Evolutionary conservation across 441 rosid species (phyloP).

Genomic region (Caryocar brasiliense): DNA sequence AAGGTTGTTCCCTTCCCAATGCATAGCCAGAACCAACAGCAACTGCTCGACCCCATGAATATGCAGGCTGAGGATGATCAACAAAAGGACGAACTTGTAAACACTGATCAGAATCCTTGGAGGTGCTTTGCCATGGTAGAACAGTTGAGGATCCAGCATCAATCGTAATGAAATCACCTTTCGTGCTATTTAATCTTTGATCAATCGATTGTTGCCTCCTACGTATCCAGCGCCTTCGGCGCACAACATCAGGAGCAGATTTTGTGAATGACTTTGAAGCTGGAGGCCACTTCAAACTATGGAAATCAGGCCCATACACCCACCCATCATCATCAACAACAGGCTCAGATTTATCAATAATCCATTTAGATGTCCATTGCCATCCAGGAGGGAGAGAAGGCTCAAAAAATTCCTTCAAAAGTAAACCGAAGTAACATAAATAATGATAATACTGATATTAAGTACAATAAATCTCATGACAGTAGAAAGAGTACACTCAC

Average conservation of each 20-base stretch:
- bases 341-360: slow-evolving; percentile 41
- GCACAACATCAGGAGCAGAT: slow-evolving; percentile 36
- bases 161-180: slow-evolving; percentile 28
- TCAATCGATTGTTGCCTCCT: slow-evolving; percentile 29
- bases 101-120: slow-evolving; percentile 55
- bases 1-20: slow-evolving; percentile 66
- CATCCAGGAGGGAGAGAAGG: slow-evolving; percentile 54
- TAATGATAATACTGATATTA: not conserved
- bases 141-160: slow-evolving; percentile 65
- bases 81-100: slow-evolving; percentile 66
- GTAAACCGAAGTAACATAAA: slow-evolving; percentile 10
- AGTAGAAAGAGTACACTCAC: slow-evolving; percentile 23
- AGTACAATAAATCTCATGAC: not conserved
- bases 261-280: slow-evolving; percentile 26
- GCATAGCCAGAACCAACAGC: slow-evolving; percentile 56
- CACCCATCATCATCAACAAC: slow-evolving; percentile 65
- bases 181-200: slow-evolving; percentile 13
- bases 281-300: slow-evolving; percentile 53
- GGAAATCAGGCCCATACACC: slow-evolving; percentile 55
- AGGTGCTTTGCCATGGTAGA: slow-evolving; percentile 83
- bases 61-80: slow-evolving; percentile 39
- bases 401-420: slow-evolving; percentile 50
- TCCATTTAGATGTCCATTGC: slow-evolving; percentile 63
- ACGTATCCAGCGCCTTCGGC: slow-evolving; percentile 63
- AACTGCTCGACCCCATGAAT: slow-evolving; percentile 66